Base-by-base conservation (phyloP, 163 green algal species). In the Scenedesmus sp. region DNA sequence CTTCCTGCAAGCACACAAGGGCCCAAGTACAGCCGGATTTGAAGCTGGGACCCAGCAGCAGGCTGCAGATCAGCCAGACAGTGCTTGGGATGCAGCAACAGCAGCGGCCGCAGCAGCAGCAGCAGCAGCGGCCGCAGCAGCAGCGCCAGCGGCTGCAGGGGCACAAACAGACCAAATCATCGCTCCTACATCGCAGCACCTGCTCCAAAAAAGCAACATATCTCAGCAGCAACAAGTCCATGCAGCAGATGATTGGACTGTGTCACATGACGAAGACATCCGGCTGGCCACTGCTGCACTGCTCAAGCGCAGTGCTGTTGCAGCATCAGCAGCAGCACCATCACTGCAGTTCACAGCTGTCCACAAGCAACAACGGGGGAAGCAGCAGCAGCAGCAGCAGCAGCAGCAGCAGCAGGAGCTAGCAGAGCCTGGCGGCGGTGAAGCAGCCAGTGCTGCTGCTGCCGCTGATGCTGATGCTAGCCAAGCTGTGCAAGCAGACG, bases 331-430 rank as follows among this genome's bases (percentile, higher is more conserved):
- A 20, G 78, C 37, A 83, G 30, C 78, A 83, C 40, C 42, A 83
- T 16, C 76, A 83, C 0, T 30, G n/a, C 40, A 83, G 42, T 3
- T 35, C 30, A 22, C 37, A 70, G 56, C 1, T 12, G 20, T 15
- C 0, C 12, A 46, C 53, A 49, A 46, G 76, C 76, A 83, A 37
- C 76, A 83, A 43, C 12, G 20, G 68, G 24, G 37, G 68, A 30
- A n/a, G 30, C 68, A 79, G 68, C 68, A 79, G 33, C 35, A 82
- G 78, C 78, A 37, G 78, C 78, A 84, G 40, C 78, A 84, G 78
- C 80, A 85, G 46, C 82, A 87, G 35, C 82, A 87, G 82, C 35
- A 72, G 35, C 82, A 87, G 82, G 20, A 72, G 33, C 35, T 40
- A 37, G 7, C 20, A 49, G 12, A 33, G 73, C 40, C 6, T 35